Base-by-base conservation (phyloP, 495 filamentous ascomycete genomes). In the Aspergillus wentii region DNA sequence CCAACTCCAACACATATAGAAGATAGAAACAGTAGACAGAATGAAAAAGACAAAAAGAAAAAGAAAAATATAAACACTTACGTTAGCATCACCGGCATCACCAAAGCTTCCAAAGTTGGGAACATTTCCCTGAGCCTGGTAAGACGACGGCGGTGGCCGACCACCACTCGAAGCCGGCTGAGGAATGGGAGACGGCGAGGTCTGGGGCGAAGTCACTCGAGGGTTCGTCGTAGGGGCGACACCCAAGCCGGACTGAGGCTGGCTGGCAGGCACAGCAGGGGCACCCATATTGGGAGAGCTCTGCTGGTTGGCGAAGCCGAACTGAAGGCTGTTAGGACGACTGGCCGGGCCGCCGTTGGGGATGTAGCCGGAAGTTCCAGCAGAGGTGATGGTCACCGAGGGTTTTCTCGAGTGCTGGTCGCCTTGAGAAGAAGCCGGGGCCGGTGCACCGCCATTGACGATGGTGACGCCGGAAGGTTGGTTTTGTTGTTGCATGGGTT, bases 161-260 rank as follows among this genome's bases (percentile, higher is more conserved):
- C 88, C 88, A 52, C 88, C 88, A 61, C 88, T 94, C 25, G 83
- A 83, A 25, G 85, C 76, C 32, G 85, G 85, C 59, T 86, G 84
- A 14, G 89, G 89, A 36, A 96, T 96, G 5, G 90, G 90, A 15
- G 84, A 87, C 3, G 90, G 90, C 10, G 90, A 95, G 18, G 76
- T 75, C 40, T 80, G 78, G 5, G 86, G 86, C 28, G 83, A 85
- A 17, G 76, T 76, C 19, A 85, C 68, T 44, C 83, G 74, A 21
- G 75, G 80, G 54, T 83, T 81, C 20, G 59, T 68, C 50, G 70
- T 66, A 26, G 83, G 80, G 38, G 83, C 78, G 15, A 86, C 75
- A 46, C 85, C 76, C 15, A 89, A 75, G 30, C 62, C 57, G 33
- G 56, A 26, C 47, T 67, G 68, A 31, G 61, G 51, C 60, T 62